These are phyloP conservation scores for Exsudoporus floridanus DNA, from an alignment of 1,284 basidiomycete genomes.

Conservation along the genomic window DNA sequence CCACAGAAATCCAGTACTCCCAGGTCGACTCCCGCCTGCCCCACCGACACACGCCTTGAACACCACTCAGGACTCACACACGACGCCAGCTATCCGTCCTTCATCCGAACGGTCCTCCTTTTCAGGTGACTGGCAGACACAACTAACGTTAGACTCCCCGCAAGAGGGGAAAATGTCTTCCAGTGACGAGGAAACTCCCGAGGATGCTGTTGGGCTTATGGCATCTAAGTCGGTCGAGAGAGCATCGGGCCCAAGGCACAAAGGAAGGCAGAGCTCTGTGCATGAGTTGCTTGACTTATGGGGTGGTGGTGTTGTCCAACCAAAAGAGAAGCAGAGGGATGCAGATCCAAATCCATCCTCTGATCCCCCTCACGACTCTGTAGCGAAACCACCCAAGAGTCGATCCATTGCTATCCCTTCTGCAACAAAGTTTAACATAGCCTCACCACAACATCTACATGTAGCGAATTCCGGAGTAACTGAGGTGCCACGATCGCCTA, in stretches of 20 bases:
- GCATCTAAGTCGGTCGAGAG: constrained; percentile 26
- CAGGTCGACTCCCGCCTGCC: constrained; percentile 17
- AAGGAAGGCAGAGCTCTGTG: constrained; percentile 69
- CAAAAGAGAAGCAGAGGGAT: constrained; percentile 42
- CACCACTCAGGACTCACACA: constrained; percentile 8
- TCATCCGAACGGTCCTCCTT: constrained; percentile 14
- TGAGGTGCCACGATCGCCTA: constrained; percentile 31
- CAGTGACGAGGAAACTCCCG: constrained; percentile 59
- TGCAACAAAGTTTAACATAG: constrained; percentile 22
- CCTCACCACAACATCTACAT: constrained; percentile 36
- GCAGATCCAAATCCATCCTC: constrained; percentile 15
- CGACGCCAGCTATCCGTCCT: constrained; percentile 8
- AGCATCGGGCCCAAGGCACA: constrained; percentile 28
- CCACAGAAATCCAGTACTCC: constrained; percentile 9
- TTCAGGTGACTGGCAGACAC: constrained; percentile 21
- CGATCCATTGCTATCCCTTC: constrained; percentile 18
- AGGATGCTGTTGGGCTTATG: constrained; percentile 46
- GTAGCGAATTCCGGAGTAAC: constrained; percentile 16
- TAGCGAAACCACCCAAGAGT: constrained; percentile 18
- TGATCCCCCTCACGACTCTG: constrained; percentile 19
- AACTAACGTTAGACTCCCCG: constrained; percentile 12
- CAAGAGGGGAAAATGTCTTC: constrained; percentile 41
- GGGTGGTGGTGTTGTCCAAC: constrained; percentile 50
- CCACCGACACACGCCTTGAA: constrained; percentile 11
- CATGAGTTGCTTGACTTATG: constrained; percentile 77